Evolutionary conservation across 768 basidiomycete species (phyloP).

Genomic region (Suillus alpinus): DNA sequence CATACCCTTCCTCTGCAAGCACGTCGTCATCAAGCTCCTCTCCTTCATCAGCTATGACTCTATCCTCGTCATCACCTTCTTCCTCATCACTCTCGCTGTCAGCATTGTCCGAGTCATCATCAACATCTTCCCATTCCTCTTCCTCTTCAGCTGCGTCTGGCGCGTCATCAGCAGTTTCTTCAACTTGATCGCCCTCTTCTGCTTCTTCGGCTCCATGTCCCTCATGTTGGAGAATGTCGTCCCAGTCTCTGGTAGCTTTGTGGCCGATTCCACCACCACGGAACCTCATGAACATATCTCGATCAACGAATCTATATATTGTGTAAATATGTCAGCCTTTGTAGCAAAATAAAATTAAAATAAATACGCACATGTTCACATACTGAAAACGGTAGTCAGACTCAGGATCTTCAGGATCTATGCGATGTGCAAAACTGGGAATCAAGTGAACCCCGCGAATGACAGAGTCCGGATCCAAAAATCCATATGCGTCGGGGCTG

Average conservation of each 20-base stretch:
- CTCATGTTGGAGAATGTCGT: no score
- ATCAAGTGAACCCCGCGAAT: slow-evolving; percentile 40
- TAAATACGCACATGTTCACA: slow-evolving; percentile 22
- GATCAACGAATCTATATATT: slow-evolving; percentile 31
- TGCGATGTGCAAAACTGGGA: slow-evolving; percentile 32
- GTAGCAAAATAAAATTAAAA: no score
- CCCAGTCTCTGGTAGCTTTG: neutral
- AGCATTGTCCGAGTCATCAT: neutral
- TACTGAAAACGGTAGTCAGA: slow-evolving; percentile 30
- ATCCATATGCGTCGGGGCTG: slow-evolving; percentile 37
- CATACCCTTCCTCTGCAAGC: neutral
- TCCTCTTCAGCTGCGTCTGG: no score
- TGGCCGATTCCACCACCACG: slow-evolving; percentile 33
- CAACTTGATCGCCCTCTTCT: no score
- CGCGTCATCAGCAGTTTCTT: no score
- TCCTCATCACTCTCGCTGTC: neutral
- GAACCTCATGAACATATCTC: slow-evolving; percentile 40
- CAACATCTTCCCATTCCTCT: no score
- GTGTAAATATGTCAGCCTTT: no score
- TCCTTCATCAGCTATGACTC: neutral
- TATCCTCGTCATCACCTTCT: neutral
- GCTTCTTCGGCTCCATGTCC: no score
- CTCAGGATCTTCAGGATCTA: slow-evolving; percentile 7
- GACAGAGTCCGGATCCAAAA: slow-evolving; percentile 40
- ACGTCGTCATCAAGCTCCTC: neutral